Evolutionary conservation across 345 rosid species (phyloP), one percentile per base, ranked within the genome.

Genomic region (Anastatica hierochuntica): DNA sequence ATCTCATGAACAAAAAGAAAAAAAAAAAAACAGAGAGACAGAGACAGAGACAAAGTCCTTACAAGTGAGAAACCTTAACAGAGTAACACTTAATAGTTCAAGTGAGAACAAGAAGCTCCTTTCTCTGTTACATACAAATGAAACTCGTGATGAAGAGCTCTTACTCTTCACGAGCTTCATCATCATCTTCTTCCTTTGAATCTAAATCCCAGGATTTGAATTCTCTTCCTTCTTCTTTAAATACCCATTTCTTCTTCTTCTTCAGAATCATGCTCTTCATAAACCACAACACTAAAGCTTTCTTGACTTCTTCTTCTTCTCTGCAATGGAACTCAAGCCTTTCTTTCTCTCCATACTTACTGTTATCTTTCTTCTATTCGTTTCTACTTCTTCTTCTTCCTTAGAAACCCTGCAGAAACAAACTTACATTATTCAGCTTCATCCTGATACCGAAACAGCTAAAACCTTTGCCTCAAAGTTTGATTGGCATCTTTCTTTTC

Each of bases 141-240:
- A 83, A 79, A 74, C 95, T 70, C 97, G 97, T 90, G 95, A 90
- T 68, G 84, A 60, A 81, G 88, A 83, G 95, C 97, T 81, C 85
- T 83, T 71, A 60, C 40, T 49, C 72, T 79, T 84, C 96, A 88
- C 94, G 96, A 84, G 96, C 80, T 82, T 79, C 94, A 66, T 76
- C 72, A 68, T 77, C 82, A 0, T 24, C 27, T 62, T 53, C 72
- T 49, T 56, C 51, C 41, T 53, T 61, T 23, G 66, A 51, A 48
- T 49, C 72, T 64, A 39, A 58, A 37, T 19, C 66, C 42, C 66
- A 34, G 37, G 20, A 62, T 78, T 69, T 63, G 73, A 65, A 63
- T 59, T 66, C 80, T 35, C 81, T 62, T 62, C 60, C 23, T 3
- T 72, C 44, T 61, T 62, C 90, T 78, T 74, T 83, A 79, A 79